phyloP scores from a whole-genome alignment of 495 filamentous ascomycete species.

The Aspergillus affinis region DNA sequence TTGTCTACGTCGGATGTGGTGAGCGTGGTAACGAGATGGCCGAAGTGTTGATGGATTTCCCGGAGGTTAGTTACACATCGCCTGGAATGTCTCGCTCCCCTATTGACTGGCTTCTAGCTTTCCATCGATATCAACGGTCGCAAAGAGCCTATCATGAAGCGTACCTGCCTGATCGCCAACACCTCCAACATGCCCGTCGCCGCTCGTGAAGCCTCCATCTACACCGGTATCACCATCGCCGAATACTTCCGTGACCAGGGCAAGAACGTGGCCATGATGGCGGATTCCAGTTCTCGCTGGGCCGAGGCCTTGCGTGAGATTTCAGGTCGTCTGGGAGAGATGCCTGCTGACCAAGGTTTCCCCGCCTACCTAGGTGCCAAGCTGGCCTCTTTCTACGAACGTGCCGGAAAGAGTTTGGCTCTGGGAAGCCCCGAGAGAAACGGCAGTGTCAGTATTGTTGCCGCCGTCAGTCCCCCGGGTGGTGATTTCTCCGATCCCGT shows the following conservation, averaged over 20 bases:
- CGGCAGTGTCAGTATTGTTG: constrained; percentile 96
- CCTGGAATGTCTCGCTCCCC: not conserved
- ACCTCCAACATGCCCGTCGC: constrained; percentile 99
- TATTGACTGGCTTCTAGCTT: constrained; percentile 50
- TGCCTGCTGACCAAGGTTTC: constrained; percentile 99
- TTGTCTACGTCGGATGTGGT: constrained; percentile 97
- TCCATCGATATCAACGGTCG: constrained; percentile 87
- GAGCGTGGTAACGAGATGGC: constrained; percentile 99
- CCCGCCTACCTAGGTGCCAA: constrained; percentile 96
- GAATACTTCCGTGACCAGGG: constrained; percentile 99
- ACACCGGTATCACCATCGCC: constrained; percentile 96
- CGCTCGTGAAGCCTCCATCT: constrained; percentile 97
- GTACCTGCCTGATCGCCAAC: constrained; percentile 96
- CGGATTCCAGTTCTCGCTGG: constrained; percentile 97
- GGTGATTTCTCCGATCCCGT: constrained; percentile 99
- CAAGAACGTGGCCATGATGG: constrained; percentile 99
- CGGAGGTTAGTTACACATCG: constrained; percentile 53
- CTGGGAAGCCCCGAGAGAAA: constrained; percentile 84
- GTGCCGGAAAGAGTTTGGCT: constrained; percentile 81
- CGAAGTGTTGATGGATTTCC: constrained; percentile 99
- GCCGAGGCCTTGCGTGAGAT: constrained; percentile 98
- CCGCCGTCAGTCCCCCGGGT: constrained; percentile 93
- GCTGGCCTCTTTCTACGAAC: constrained; percentile 98
- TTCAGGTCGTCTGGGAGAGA: constrained; percentile 97
- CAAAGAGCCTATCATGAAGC: constrained; percentile 99